Evolutionary conservation across 2,329 filamentous ascomycete genomes (phyloP), one percentile per base, ranked within the genome.

Genomic region (Myriangium duriaei): DNA sequence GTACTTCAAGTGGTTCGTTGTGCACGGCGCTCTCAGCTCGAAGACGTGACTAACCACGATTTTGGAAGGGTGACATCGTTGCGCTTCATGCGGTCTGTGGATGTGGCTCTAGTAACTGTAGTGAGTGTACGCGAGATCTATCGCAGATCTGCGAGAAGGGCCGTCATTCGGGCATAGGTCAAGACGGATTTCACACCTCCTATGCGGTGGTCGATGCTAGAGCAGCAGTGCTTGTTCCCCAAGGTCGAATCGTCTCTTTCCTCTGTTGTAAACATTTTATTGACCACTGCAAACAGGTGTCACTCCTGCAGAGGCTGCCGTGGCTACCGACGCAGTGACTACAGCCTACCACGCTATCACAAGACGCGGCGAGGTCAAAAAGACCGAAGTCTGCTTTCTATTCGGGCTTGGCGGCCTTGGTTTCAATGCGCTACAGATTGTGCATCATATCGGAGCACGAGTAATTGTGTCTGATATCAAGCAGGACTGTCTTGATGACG

Each of bases 391-490:
- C 0, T 52, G 63, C 11, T 61, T 60, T 26, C 49, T 64, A 5
- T 63, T 60, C 40, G 60, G 60, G 1, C 53, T 64, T 0, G 60
- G 60, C 4, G 61, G 61, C 1, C 46, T 64, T 2, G 61, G 61
- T 1, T 60, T 63, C 36, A 63, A 64, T 41, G 62, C 54, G 1
- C 42, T 64, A 7, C 59, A 63, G 40, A 53, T 60, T 11, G 48
- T 71, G 24, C 64, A 63, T 40, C 55, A 69, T 44, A 60, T 70
- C 26, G 60, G 69, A 34, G 70, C 66, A 34, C 60, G 67, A 37
- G 45, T 57, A 15, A 49, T 61, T 18, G 50, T 61, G 5, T 54
- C 51, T 2, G 59, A 62, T 37, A 40, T 58, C 5, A 47, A 54
- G 4, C 48, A 56, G 13, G 54, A 55, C 16, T 34, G 44, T 10